These are phyloP conservation scores for Apiospora sp. DNA, from an alignment of 2,329 filamentous ascomycete genomes.

Conservation along the genomic window DNA sequence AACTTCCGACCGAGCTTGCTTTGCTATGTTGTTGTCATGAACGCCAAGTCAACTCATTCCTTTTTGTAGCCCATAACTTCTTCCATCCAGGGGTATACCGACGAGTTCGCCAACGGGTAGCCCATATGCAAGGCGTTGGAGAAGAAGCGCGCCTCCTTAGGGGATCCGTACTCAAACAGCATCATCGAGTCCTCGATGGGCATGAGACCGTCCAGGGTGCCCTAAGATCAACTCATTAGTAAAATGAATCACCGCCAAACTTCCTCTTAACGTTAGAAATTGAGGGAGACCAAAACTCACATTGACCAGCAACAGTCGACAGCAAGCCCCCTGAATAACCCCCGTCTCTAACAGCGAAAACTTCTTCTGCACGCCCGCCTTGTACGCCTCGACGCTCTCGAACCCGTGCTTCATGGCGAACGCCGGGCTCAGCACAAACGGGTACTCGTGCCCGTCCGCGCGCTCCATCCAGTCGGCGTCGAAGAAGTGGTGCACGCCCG, in stretches of 20 bases:
- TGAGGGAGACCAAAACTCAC: slow-evolving; percentile 52
- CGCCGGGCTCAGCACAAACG: slow-evolving; percentile 63
- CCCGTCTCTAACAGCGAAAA: slow-evolving; percentile 70
- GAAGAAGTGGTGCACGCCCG: slow-evolving; percentile 69
- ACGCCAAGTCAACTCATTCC: neutral
- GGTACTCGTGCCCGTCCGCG: slow-evolving; percentile 73
- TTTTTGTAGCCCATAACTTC: slow-evolving; percentile 50
- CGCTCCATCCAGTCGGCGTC: slow-evolving; percentile 65
- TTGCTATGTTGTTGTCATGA: neutral
- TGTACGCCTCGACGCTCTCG: slow-evolving; percentile 61
- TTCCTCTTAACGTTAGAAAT: too few species aligned
- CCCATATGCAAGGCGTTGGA: slow-evolving; percentile 71
- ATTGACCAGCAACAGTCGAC: slow-evolving; percentile 67
- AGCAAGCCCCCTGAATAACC: slow-evolving; percentile 62
- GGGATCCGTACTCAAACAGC: slow-evolving; percentile 68
- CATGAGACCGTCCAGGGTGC: slow-evolving; percentile 69
- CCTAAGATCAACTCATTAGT: slow-evolving; percentile 45
- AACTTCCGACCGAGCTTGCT: neutral
- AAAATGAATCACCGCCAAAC: neutral
- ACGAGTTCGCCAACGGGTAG: slow-evolving; percentile 66
- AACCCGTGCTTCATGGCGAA: slow-evolving; percentile 71
- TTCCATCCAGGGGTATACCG: slow-evolving; percentile 70
- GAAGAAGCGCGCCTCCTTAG: slow-evolving; percentile 73
- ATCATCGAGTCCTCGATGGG: slow-evolving; percentile 73
- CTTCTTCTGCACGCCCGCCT: slow-evolving; percentile 61